Percentiles rank a stretch among this genome's conserved stretches.
Evolutionary conservation across 768 basidiomycete species (phyloP).

Genomic region (Flagelloscypha sp.): DNA sequence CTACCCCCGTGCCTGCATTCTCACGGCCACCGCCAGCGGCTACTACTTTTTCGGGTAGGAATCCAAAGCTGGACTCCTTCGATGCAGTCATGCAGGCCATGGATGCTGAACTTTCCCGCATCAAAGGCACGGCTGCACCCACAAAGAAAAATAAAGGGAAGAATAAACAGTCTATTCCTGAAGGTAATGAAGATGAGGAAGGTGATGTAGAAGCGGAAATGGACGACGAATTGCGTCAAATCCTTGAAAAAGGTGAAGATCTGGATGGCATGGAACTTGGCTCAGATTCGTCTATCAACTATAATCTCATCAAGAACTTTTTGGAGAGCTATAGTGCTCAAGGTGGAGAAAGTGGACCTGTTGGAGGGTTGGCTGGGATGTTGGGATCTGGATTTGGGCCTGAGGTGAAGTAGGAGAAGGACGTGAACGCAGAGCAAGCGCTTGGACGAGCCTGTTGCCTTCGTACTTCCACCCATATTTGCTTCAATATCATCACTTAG

Average conservation of each 20-base stretch:
- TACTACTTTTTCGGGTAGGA: constrained; percentile 35
- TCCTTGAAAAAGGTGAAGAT: constrained; percentile 45
- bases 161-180: constrained; percentile 21
- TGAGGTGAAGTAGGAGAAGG: no score
- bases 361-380: constrained; percentile 81
- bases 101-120: constrained; percentile 69
- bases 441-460: no score
- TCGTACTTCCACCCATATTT: no score
- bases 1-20: constrained; percentile 3
- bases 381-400: constrained; percentile 73
- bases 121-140: constrained; percentile 6
- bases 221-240: constrained; percentile 75
- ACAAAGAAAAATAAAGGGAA: constrained; percentile 41
- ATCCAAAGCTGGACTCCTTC: constrained; percentile 81
- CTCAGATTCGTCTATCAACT: constrained; percentile 54
- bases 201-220: constrained; percentile 77
- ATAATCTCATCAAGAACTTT: constrained; percentile 93
- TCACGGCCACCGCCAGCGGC: constrained; percentile 18
- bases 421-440: no score
- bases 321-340: constrained; percentile 94
- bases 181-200: constrained; percentile 33
- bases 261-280: constrained; percentile 49
- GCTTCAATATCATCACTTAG: constrained; percentile 2
- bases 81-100: constrained; percentile 95
- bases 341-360: constrained; percentile 82